Evolutionary conservation across 2,329 filamentous ascomycete genomes (phyloP).

Genomic region (Alternaria hordeiaustralica): DNA sequence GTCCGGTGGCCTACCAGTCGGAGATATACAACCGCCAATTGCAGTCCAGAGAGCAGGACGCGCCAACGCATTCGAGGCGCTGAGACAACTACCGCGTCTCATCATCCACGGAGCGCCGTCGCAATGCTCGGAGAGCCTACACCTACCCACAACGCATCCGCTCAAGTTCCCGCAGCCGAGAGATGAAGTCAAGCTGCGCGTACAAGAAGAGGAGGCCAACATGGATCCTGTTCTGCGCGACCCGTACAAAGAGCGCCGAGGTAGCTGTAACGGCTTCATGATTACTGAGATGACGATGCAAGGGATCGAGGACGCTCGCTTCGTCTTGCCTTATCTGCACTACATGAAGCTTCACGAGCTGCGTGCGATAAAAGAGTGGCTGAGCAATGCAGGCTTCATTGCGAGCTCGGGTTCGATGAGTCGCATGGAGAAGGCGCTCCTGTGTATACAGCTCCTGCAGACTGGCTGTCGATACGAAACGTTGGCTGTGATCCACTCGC

Average conservation of each 20-base stretch:
- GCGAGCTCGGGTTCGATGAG: conserved; percentile 24
- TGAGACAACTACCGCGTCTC: background rate
- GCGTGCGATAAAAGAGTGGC: conserved; percentile 28
- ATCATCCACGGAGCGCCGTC: background rate
- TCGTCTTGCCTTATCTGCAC: conserved; percentile 27
- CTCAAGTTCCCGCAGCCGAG: conserved; percentile 11
- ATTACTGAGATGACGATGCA: conserved; percentile 29
- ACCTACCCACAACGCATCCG: conserved; percentile 7
- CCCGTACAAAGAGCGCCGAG: conserved; percentile 24
- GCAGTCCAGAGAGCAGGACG: background rate
- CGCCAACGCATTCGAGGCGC: background rate
- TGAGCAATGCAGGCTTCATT: conserved; percentile 19
- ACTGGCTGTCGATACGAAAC: conserved; percentile 35
- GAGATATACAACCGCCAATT: background rate
- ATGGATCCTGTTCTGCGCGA: conserved; percentile 10
- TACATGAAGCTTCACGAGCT: conserved; percentile 37
- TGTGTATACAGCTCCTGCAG: conserved; percentile 35
- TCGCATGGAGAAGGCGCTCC: conserved; percentile 36
- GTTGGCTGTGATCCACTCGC: conserved; percentile 37
- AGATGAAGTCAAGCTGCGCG: conserved; percentile 17
- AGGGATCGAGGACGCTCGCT: conserved; percentile 19
- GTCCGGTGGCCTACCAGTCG: background rate
- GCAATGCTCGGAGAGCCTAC: background rate
- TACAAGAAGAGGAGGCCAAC: conserved; percentile 24
- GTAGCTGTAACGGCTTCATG: conserved; percentile 25